These are phyloP conservation scores for Serendipita sp. DNA, from an alignment of 768 basidiomycete genomes.

Conservation along the genomic window DNA sequence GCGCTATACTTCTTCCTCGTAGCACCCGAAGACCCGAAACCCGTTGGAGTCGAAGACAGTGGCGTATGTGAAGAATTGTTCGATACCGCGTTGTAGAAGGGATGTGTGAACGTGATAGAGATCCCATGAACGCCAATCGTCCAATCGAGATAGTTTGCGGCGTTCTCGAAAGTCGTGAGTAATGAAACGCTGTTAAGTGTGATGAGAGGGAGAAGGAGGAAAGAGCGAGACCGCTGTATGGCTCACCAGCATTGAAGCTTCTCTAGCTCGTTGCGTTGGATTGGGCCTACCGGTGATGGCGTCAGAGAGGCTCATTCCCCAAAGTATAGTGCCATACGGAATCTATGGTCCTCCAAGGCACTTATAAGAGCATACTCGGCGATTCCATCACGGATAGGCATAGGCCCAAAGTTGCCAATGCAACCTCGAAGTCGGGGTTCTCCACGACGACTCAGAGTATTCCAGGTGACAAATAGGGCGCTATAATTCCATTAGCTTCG, in stretches of 20 bases:
- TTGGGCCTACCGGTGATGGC: slow-evolving; percentile 23
- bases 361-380: slow-evolving; percentile 84
- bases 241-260: slow-evolving; percentile 75
- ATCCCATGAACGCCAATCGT: slow-evolving; percentile 85
- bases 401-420: slow-evolving; percentile 81
- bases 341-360: slow-evolving; percentile 77
- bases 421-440: slow-evolving; percentile 70
- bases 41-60: slow-evolving; percentile 22
- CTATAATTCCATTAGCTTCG: slow-evolving; percentile 22
- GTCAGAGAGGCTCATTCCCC: background rate
- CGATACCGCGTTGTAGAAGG: slow-evolving; percentile 33
- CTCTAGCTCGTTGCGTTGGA: slow-evolving; percentile 60
- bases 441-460: slow-evolving; percentile 45
- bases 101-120: slow-evolving; percentile 72
- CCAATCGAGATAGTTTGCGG: slow-evolving; percentile 80
- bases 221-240: background rate
- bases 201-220: background rate
- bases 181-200: slow-evolving; percentile 59
- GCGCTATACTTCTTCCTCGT: slow-evolving; percentile 51
- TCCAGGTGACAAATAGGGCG: slow-evolving; percentile 96
- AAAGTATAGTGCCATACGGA: slow-evolving; percentile 29
- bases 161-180: slow-evolving; percentile 84
- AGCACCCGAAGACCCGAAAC: background rate
- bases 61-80: slow-evolving; percentile 23
- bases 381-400: slow-evolving; percentile 57